Conservation (phyloP, 441 rosid species). For the Eruca vesicaria region DNA sequence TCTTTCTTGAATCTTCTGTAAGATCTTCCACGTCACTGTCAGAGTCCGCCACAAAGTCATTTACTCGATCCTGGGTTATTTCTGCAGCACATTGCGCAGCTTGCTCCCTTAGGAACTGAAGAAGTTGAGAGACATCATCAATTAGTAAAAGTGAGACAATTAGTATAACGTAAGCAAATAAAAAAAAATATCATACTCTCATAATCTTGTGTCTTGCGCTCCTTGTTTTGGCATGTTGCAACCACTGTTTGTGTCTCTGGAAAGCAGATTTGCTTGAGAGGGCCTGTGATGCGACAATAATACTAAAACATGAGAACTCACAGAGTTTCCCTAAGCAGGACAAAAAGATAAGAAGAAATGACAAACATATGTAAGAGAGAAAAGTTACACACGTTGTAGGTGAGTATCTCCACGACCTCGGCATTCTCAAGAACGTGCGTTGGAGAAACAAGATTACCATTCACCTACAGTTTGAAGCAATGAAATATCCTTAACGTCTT, state of each 20-base stretch:
- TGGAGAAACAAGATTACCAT: slow-evolving; percentile 91
- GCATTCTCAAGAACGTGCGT: slow-evolving; percentile 85
- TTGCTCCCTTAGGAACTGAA: slow-evolving; percentile 91
- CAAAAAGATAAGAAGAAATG: slow-evolving; percentile 9
- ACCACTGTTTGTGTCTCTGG: slow-evolving; percentile 94
- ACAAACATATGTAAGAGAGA: slow-evolving; percentile 9
- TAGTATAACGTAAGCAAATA: neutral
- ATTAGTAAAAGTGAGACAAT: slow-evolving; percentile 5
- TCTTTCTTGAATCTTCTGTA: slow-evolving; percentile 42
- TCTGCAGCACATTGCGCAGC: slow-evolving; percentile 81
- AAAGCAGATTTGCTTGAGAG: slow-evolving; percentile 93
- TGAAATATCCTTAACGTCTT: neutral
- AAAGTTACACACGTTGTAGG: slow-evolving; percentile 71
- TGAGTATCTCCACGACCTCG: slow-evolving; percentile 96
- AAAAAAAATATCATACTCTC: slow-evolving; percentile 51
- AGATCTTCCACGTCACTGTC: slow-evolving; percentile 64
- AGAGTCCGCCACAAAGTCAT: slow-evolving; percentile 73
- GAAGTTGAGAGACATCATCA: slow-evolving; percentile 20
- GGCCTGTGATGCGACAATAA: slow-evolving; percentile 48
- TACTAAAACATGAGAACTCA: neutral
- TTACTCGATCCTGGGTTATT: slow-evolving; percentile 72
- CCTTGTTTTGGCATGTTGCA: slow-evolving; percentile 93
- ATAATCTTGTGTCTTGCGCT: slow-evolving; percentile 98
- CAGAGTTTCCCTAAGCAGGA: neutral
- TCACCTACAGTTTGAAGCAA: slow-evolving; percentile 57